Conservation (phyloP, 2,329 filamentous ascomycete species). For the Scolecobasidium constrictum region DNA sequence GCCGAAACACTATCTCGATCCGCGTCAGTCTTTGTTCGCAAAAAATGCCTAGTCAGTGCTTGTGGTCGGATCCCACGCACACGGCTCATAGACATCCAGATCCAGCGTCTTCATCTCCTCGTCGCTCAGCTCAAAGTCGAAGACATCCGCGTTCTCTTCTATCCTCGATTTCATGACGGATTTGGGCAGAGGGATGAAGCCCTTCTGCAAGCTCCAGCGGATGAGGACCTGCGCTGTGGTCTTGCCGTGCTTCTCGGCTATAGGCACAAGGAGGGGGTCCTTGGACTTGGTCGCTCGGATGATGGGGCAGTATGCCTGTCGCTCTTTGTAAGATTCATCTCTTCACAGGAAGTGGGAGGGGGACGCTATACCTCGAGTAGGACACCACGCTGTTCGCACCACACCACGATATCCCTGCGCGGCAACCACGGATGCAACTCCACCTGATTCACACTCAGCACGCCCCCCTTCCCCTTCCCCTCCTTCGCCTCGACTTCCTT, state of each 20-base stretch:
- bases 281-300: constrained; percentile 36
- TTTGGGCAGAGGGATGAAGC: constrained; percentile 52
- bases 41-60: constrained; percentile 26
- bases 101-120: constrained; percentile 48
- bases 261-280: constrained; percentile 39
- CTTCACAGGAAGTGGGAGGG: background rate
- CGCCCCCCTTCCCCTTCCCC: constrained; percentile 52
- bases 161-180: constrained; percentile 50
- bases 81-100: constrained; percentile 45
- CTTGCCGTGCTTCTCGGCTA: constrained; percentile 48
- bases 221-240: constrained; percentile 47
- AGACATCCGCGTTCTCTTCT: constrained; percentile 48
- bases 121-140: constrained; percentile 47
- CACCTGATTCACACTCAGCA: constrained; percentile 76
- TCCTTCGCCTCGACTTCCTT: constrained; percentile 53
- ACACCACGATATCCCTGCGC: constrained; percentile 66
- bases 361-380: constrained; percentile 25
- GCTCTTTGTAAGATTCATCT: background rate
- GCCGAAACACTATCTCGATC: too few relatives aligned
- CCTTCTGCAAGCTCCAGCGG: constrained; percentile 51
- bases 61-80: constrained; percentile 47
- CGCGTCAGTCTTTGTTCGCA: too few relatives aligned
- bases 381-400: constrained; percentile 50
- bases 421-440: constrained; percentile 85
- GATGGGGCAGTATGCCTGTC: constrained; percentile 34